Conservation (phyloP, 257 asterid species). For the Lithospermum erythrorhizon region DNA sequence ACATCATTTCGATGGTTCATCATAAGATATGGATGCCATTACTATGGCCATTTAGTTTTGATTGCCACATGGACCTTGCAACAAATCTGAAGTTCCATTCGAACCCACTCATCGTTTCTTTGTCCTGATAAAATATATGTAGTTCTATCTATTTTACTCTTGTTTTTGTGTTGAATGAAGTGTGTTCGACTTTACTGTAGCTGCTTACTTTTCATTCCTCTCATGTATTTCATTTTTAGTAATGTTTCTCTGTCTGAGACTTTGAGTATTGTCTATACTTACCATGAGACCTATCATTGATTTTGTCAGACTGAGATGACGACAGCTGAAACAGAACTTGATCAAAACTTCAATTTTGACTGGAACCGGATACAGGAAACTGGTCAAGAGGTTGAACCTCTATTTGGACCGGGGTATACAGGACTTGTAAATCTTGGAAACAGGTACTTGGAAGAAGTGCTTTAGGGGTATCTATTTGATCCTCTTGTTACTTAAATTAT, state of each 20-base stretch:
- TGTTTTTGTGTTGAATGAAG: no score
- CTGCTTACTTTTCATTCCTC: background rate
- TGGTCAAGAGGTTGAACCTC: slow-evolving; percentile 76
- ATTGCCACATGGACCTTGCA: no score
- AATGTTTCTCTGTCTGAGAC: background rate
- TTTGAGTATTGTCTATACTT: background rate
- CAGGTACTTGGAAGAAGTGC: slow-evolving; percentile 38
- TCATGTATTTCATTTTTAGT: background rate
- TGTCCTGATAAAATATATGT: no score
- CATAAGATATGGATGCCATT: no score
- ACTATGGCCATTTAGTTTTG: no score
- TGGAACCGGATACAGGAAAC: slow-evolving; percentile 99
- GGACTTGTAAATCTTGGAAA: slow-evolving; percentile 96
- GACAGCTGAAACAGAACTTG: slow-evolving; percentile 96
- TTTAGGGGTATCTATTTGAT: slow-evolving; percentile 7
- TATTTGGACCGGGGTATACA: slow-evolving; percentile 92
- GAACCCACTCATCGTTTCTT: no score
- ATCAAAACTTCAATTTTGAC: slow-evolving; percentile 82
- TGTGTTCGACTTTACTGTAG: no score
- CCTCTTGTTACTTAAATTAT: slow-evolving; percentile 2
- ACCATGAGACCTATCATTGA: slow-evolving; percentile 7
- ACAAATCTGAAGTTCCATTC: no score
- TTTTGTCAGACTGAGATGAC: slow-evolving; percentile 86
- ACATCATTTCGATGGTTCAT: no score
- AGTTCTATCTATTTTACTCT: no score